Evolutionary conservation across 179 eudicot species (phyloP), one percentile per base, ranked within the genome.

Genomic region (Vitellaria paradoxa): DNA sequence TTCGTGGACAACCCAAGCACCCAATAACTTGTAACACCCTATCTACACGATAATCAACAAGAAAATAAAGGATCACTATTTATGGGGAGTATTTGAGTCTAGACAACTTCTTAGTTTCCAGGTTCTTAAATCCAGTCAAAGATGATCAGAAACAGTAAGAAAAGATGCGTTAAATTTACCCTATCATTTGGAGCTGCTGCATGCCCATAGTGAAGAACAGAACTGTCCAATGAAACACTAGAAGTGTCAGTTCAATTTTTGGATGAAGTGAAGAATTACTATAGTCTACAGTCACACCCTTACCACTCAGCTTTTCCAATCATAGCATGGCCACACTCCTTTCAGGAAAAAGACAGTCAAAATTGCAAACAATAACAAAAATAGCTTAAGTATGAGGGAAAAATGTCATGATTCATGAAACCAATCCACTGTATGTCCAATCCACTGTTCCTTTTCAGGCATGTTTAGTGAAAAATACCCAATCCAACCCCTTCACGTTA

Each of bases 101-200:
- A 61, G 65, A 61, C 45, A 61, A 50, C n/a, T 57, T 23, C 12
- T 5, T 42, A 52, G 66, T 37, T 74, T 62, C 12, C 26, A 4
- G 46, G 20, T 42, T 49, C 77, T 26, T 23, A 53, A 65, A 6
- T 55, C 72, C 30, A 9, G 68, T 68, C 73, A 72, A 68, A 49
- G 62, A 65, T 49, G 20, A 52, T 53, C 42, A 81, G 67, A 42
- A 50, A 73, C 30, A 21, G n/a, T 26, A 67, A 12, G 30, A n/a
- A 37, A 68, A 21, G 49, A 75, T 42, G 65, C 26, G 50, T 60
- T 50, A 64, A 69, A 65, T 55, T 7, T 66, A 95, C 99, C 97
- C 83, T 89, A 81, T 95, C 99, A 87, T 95, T 95, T 82, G 99
- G 99, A 81, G 99, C 97, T 40, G 99, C 99, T 77, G 99, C 98